Percentiles rank a stretch among this genome's conserved stretches.
Evolutionary conservation across 192 early-diverging fungal genomes (phyloP).

Genomic region (Umbelopsis sp.): DNA sequence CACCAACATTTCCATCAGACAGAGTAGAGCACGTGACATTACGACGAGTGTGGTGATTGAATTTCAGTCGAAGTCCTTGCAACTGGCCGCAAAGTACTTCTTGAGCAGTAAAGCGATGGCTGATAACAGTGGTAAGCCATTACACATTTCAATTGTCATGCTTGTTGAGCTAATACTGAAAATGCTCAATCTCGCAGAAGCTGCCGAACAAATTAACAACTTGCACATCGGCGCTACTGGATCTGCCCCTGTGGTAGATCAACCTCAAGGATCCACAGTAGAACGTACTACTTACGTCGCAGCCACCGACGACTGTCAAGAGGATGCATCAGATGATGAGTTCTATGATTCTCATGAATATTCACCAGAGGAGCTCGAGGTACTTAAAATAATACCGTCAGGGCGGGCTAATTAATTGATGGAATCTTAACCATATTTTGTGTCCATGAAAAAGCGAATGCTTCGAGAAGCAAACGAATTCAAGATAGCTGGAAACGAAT

Average conservation of each 20-base stretch:
- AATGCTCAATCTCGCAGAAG: too few species aligned
- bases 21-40: too few species aligned
- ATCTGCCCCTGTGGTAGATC: neutral
- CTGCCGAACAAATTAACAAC: neutral
- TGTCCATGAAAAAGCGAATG: constrained; percentile 31
- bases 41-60: too few species aligned
- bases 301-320: neutral
- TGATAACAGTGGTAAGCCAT: too few species aligned
- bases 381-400: neutral
- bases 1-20: too few species aligned
- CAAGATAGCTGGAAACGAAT: constrained; percentile 49
- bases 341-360: constrained; percentile 31
- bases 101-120: too few species aligned
- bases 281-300: too few species aligned
- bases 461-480: constrained; percentile 46
- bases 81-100: too few species aligned
- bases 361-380: constrained; percentile 40
- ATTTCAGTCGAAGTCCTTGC: too few species aligned
- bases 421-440: neutral
- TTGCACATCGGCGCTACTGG: neutral
- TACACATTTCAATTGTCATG: too few species aligned
- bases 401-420: too few species aligned
- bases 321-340: constrained; percentile 34
- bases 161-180: too few species aligned
- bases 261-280: neutral